These are phyloP conservation scores for Sicyos edulis DNA, from an alignment of 306 rosid species.

Conservation along the genomic window DNA sequence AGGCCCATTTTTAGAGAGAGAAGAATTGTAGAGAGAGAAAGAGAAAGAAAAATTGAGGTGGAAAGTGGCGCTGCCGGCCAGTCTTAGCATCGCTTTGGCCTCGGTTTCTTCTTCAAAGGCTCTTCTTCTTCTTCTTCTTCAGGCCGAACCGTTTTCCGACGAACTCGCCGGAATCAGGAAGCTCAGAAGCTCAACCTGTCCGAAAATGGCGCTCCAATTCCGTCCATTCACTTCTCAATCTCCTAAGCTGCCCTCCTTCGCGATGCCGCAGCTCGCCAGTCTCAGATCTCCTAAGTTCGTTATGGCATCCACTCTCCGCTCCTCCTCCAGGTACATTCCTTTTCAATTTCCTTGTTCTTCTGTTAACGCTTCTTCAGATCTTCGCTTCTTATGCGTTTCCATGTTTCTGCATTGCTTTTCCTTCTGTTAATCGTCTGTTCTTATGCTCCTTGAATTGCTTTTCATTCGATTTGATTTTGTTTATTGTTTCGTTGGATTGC, in stretches of 20 bases:
- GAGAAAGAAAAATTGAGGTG: conserved; percentile 7
- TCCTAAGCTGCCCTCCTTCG: conserved; percentile 41
- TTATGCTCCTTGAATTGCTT: not conserved
- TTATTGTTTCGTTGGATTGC: not conserved
- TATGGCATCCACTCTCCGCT: conserved; percentile 79
- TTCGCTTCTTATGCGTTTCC: not conserved
- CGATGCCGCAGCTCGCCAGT: conserved; percentile 52
- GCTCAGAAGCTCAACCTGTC: not conserved
- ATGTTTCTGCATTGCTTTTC: not conserved
- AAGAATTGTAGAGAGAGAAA: not conserved
- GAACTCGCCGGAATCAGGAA: not conserved
- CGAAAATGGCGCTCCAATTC: conserved; percentile 53
- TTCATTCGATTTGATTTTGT: not conserved
- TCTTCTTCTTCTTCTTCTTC: too few relatives aligned
- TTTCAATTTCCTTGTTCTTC: not conserved
- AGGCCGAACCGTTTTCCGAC: not conserved
- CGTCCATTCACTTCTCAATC: conserved; percentile 39
- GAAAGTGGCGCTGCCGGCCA: not conserved
- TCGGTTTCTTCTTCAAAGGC: not conserved
- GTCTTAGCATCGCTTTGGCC: conserved; percentile 10
- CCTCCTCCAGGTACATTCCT: conserved; percentile 53
- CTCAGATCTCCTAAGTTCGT: conserved; percentile 76
- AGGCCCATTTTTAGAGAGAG: conserved; percentile 18
- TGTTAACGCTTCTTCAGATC: conserved; percentile 10
- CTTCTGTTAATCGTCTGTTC: not conserved